A percentile compares a stretch with the other conserved stretches of the same genome.
phyloP scores from a whole-genome alignment of 2,329 filamentous ascomycete species.

The Trichophyton equinum region DNA sequence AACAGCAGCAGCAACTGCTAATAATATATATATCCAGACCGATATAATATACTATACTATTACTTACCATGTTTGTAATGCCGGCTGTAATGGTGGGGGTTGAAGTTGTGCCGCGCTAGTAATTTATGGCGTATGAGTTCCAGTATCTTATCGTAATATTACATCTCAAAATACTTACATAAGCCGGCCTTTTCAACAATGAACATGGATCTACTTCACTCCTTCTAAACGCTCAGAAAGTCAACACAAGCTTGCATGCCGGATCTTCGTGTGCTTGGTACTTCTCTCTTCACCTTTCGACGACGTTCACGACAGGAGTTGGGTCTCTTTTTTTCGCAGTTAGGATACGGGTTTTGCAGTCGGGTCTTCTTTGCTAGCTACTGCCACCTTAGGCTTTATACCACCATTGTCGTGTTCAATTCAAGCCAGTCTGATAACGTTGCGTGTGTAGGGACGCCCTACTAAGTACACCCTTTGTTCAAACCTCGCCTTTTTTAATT shows the following conservation, averaged over 20 bases:
- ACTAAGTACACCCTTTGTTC: background rate
- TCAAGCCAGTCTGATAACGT: background rate
- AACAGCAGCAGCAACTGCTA: background rate
- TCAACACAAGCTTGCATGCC: background rate
- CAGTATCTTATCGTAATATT: background rate
- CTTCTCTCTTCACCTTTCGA: background rate
- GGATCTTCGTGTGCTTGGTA: background rate
- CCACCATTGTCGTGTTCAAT: background rate
- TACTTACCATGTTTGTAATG: background rate
- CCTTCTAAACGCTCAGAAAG: background rate
- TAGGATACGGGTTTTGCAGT: background rate
- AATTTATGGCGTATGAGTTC: background rate
- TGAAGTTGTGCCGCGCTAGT: background rate
- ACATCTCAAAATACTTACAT: background rate
- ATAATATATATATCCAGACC: background rate
- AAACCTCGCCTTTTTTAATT: background rate
- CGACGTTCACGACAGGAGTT: conserved; percentile 3
- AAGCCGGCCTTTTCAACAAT: background rate
- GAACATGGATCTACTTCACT: background rate
- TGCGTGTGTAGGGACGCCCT: background rate
- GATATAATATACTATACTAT: background rate
- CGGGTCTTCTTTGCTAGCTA: background rate
- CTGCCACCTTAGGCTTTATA: background rate
- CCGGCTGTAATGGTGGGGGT: background rate
- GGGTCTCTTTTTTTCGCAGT: background rate